Evolutionary conservation across 805 yeast species (phyloP), one percentile per base, ranked within the genome.

Genomic region (Candida maltosa): DNA sequence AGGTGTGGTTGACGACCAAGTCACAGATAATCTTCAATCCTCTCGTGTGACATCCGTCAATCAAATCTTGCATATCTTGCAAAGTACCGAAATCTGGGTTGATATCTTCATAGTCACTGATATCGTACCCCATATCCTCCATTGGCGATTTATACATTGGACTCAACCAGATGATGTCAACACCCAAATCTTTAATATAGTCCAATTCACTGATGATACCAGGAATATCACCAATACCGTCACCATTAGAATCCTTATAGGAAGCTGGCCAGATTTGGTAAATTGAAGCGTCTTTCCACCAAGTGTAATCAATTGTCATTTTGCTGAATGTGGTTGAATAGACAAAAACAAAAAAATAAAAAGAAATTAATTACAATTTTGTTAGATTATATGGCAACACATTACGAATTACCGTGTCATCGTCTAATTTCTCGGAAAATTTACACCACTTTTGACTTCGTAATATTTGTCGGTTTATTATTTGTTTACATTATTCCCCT

Each of bases 231-330:
- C 83, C 82, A 37, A 73, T 49, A 31, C 83, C 83, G 50, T 76
- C 82, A 24, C 73, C 73, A 45, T 76, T 73, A 28, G 77, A 67
- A 56, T 76, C 83, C 45, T 74, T 72, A 60, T 65, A 76, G 22
- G 78, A 70, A 23, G 81, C 80, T 8, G 82, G 83, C 70, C 78
- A 76, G 44, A 76, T 69, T 53, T 76, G 83, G 52, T 76, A 76
- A 15, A 76, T 64, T n/a, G 69, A 52, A 31, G 76, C 72, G 47
- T 73, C 72, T 53, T 75, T 74, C 81, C 81, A 76, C 83, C 79
- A 68, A 19, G 32, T 29, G 18, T 41, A 26, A 25, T 26, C 25
- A 16, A 38, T 38, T 12, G 41, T 38, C 41, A 38, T 38, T 2
- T 25, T 37, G 16, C n/a, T n/a, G n/a, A n/a, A n/a, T n/a, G n/a